Evolutionary conservation across 75 land plant species (phyloP).

Genomic region (Larix kaempferi): DNA sequence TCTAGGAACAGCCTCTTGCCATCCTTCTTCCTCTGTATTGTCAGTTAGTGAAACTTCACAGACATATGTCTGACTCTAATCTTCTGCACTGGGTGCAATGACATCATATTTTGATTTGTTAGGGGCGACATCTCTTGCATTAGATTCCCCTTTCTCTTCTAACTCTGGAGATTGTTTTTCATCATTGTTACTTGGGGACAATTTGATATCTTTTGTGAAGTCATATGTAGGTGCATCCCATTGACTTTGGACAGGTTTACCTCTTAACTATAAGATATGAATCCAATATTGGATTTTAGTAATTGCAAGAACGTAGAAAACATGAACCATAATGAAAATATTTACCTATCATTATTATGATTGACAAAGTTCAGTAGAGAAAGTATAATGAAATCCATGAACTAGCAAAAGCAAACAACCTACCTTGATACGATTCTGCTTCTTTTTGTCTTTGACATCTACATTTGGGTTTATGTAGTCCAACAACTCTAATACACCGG

Average conservation of each 20-base stretch:
- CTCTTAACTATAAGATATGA: conserved; percentile 4
- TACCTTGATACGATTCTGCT: conserved; percentile 69
- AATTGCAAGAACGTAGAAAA: background rate
- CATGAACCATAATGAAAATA: background rate
- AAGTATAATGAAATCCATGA: background rate
- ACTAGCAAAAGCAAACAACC: background rate
- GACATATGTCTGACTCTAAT: background rate
- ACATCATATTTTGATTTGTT: background rate
- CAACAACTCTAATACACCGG: conserved; percentile 63
- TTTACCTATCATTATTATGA: background rate
- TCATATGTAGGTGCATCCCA: conserved; percentile 1
- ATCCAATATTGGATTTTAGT: conserved; percentile 1
- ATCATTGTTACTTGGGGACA: conserved; percentile 3
- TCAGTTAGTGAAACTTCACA: conserved; percentile 1
- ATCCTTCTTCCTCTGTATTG: conserved; percentile 64
- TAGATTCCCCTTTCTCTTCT: background rate
- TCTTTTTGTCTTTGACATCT: conserved; percentile 55
- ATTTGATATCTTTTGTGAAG: conserved; percentile 7
- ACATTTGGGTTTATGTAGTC: conserved; percentile 86
- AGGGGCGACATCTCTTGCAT: conserved; percentile 1
- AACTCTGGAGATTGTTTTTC: conserved; percentile 6
- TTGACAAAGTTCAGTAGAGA: background rate
- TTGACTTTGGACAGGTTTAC: background rate
- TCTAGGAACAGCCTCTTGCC: conserved; percentile 86
- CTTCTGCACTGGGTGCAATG: background rate